These are phyloP conservation scores for Zygosaccharomyces pseudobailii DNA, from an alignment of 1,139 yeast genomes.

Conservation along the genomic window DNA sequence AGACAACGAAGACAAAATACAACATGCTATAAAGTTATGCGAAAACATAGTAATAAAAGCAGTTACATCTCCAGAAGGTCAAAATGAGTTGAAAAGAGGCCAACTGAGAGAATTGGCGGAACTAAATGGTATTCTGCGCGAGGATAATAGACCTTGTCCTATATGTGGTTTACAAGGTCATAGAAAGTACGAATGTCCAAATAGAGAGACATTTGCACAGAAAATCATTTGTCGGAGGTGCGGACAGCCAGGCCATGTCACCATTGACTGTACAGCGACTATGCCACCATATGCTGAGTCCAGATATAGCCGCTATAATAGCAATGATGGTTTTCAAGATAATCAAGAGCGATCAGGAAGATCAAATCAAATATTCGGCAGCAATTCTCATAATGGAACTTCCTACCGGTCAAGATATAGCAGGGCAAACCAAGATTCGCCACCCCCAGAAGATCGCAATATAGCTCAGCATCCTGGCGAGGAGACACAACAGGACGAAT, in stretches of 20 bases:
- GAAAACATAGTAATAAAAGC: conserved; percentile 77
- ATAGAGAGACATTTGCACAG: conserved; percentile 48
- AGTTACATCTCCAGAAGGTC: conserved; percentile 85
- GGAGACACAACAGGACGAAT: neutral
- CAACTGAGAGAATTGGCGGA: conserved; percentile 91
- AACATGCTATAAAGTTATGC: conserved; percentile 69
- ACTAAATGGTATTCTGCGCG: conserved; percentile 88
- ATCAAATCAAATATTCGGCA: neutral
- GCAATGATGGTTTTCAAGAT: neutral
- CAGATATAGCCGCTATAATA: conserved; percentile 13
- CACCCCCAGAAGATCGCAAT: neutral
- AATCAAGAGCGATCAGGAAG: neutral
- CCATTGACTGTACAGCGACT: conserved; percentile 66
- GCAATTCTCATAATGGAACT: neutral
- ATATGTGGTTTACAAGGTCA: conserved; percentile 59
- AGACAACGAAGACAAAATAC: conserved; percentile 72
- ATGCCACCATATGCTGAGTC: conserved; percentile 8
- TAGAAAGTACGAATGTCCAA: conserved; percentile 56
- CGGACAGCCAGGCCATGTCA: conserved; percentile 81
- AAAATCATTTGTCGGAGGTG: conserved; percentile 70
- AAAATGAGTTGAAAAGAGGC: conserved; percentile 83
- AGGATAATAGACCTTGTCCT: conserved; percentile 64
- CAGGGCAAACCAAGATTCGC: neutral
- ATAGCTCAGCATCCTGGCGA: neutral
- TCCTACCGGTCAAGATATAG: conserved; percentile 4